These are phyloP conservation scores for Aspergillus spinulosporus DNA, from an alignment of 2,329 filamentous ascomycete genomes.

Conservation along the genomic window DNA sequence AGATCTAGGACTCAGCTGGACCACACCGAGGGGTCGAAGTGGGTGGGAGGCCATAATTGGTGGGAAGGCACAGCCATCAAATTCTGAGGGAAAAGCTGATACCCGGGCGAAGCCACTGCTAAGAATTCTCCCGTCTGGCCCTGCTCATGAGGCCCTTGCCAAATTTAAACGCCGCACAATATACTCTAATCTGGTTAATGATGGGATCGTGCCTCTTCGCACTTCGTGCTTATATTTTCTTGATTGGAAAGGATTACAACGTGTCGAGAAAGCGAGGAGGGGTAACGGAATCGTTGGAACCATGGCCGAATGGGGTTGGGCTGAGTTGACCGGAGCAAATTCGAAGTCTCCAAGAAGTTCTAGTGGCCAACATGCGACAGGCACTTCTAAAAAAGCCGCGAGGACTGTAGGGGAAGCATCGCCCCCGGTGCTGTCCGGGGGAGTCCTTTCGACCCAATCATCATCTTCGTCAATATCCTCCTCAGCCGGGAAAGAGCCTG, in stretches of 20 bases:
- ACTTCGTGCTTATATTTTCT: constrained; percentile 96
- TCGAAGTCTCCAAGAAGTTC: constrained; percentile 55
- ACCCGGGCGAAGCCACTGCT: constrained; percentile 85
- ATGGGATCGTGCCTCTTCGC: constrained; percentile 90
- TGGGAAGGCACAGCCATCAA: constrained; percentile 64
- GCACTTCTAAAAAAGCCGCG: constrained; percentile 23
- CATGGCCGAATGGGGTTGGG: constrained; percentile 91
- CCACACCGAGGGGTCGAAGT: constrained; percentile 78
- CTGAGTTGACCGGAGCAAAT: constrained; percentile 75
- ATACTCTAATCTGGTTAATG: constrained; percentile 97
- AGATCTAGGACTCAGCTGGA: constrained; percentile 92
- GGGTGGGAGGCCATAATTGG: constrained; percentile 88
- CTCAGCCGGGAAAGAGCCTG: constrained; percentile 24
- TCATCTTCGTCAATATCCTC: constrained; percentile 18
- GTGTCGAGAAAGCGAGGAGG: constrained; percentile 89
- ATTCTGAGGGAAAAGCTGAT: constrained; percentile 60
- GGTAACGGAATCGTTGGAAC: constrained; percentile 92
- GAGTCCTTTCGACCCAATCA: background rate
- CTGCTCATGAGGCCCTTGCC: constrained; percentile 82
- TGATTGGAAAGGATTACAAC: constrained; percentile 90
- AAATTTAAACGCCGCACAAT: constrained; percentile 91
- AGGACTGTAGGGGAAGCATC: constrained; percentile 11
- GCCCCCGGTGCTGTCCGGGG: constrained; percentile 9
- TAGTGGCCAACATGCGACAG: constrained; percentile 28
- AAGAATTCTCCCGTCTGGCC: constrained; percentile 84